Conservation (phyloP, 805 yeast genomes). For the Schizosaccharomyces lindneri region DNA sequence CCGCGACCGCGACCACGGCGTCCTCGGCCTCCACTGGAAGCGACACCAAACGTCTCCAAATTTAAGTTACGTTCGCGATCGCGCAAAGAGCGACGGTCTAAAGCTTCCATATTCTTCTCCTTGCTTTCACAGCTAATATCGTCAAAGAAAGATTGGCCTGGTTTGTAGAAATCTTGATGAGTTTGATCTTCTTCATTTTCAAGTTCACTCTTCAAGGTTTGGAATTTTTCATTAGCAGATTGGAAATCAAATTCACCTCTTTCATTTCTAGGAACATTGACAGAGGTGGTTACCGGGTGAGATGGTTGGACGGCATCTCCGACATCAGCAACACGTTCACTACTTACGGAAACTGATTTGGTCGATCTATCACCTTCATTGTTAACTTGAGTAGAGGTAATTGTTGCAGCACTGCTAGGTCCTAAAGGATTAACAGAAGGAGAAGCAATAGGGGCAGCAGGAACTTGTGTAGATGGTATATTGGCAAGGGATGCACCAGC, state of each 20-base stretch:
- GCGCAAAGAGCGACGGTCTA: conserved; percentile 17
- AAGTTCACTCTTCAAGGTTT: neutral
- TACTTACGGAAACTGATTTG: neutral
- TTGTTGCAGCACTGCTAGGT: neutral
- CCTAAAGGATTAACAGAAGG: neutral
- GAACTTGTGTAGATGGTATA: neutral
- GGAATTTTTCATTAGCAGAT: conserved; percentile 44
- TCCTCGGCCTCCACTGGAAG: conserved; percentile 22
- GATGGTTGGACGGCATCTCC: conserved; percentile 1
- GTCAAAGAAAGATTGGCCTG: conserved; percentile 71
- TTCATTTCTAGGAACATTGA: conserved; percentile 25
- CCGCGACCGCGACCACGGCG: conserved; percentile 28
- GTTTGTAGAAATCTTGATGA: conserved; percentile 30
- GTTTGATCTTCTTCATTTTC: neutral
- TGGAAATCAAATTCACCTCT: conserved; percentile 52
- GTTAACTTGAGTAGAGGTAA: neutral
- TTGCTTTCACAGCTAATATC: conserved; percentile 40
- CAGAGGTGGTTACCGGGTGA: conserved; percentile 13
- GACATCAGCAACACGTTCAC: neutral
- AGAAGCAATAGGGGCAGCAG: neutral
- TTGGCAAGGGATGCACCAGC: neutral
- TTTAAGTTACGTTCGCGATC: conserved; percentile 48
- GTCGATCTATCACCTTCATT: neutral
- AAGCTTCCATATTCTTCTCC: conserved; percentile 14
- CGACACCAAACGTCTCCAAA: conserved; percentile 64